Evolutionary conservation across 768 basidiomycete genomes (phyloP), one percentile per base, ranked within the genome.

Genomic region (Tremella fuciformis): DNA sequence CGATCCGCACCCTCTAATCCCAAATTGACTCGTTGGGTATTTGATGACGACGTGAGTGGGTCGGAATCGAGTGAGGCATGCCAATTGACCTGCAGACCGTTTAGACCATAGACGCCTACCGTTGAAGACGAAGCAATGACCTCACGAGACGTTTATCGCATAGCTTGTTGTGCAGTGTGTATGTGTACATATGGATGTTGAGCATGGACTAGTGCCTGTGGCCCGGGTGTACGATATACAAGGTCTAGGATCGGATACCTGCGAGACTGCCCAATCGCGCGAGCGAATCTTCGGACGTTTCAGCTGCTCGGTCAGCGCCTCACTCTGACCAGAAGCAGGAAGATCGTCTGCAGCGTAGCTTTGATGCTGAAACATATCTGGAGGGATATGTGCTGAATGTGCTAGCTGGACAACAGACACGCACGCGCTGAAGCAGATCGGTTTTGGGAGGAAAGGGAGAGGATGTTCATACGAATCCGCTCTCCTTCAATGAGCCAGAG

Each of bases 251-350:
- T 22, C 42, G 42, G 42, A 46, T 46, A 46, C 57, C 50, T 15
- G 71, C 59, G 41, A 72, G 50, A 50, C 73, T 75, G 13, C 76
- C 80, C 29, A 77, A 56, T 49, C 80, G 59, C 24, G 79, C 73
- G 26, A 81, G 60, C 8, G 76, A 77, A 56, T 80, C 80, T 65
- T 81, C 80, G 48, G 73, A 74, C n/a, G 70, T 66, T 55, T 78
- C 78, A 24, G 72, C 69, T 71, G 24, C 9, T 47, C 29, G 9
- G 55, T 55, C 53, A 58, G 55, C 52, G 13, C 39, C 13, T 6
- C 29, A 34, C n/a, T n/a, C n/a, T n/a, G n/a, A n/a, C n/a, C n/a
- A n/a, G n/a, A n/a, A n/a, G n/a, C n/a, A n/a, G n/a, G n/a, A n/a
- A n/a, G n/a, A n/a, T n/a, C n/a, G n/a, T n/a, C n/a, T n/a, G n/a